Evolutionary conservation across 495 filamentous ascomycete genomes (phyloP), one percentile per base, ranked within the genome.

Genomic region (Staphylotrichum tortipilum): DNA sequence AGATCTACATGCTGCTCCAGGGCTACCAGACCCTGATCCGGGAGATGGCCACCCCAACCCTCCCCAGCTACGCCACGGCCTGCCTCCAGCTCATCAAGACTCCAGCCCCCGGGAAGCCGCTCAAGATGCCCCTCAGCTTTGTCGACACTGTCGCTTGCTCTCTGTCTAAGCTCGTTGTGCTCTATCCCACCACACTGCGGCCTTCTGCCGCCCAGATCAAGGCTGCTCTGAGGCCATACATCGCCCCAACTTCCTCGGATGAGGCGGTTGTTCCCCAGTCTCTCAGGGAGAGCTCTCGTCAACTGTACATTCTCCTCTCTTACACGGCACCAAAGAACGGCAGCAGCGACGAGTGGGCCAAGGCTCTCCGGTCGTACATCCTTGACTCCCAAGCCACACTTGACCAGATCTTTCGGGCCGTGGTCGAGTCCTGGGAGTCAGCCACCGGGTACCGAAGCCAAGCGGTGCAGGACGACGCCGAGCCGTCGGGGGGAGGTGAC

Each of bases 41-140:
- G 55, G 89, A 95, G 61, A 85, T 94, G 53, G 89, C 86, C 2
- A 94, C 88, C 3, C 89, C 89, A 9, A 84, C 80, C 15, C 72
- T 96, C 12, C 81, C 86, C 14, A 69, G 73, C 5, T 94, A 88
- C 55, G 75, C 87, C 44, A 80, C 79, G 9, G 74, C 82, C 7
- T 88, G 85, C 45, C 66, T 94, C 18, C 82, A 84, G 59, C 68
- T 88, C 21, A 66, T 86, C 44, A 79, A 78, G 31, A 67, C 68
- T 3, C 68, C 69, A 10, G 52, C 58, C 3, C 64, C 64, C 44
- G 75, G 60, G 65, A 73, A 68, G 53, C 55, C 60, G 5, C 46
- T 55, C 12, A 63, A 62, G 47, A 52, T 63, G 12, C 68, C 70
- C 19, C 48, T 50, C 17, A 62, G 73, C 2, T 70, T 85, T 21